Conservation (phyloP, 257 asterid species). For the Solanum sparsipilum region DNA sequence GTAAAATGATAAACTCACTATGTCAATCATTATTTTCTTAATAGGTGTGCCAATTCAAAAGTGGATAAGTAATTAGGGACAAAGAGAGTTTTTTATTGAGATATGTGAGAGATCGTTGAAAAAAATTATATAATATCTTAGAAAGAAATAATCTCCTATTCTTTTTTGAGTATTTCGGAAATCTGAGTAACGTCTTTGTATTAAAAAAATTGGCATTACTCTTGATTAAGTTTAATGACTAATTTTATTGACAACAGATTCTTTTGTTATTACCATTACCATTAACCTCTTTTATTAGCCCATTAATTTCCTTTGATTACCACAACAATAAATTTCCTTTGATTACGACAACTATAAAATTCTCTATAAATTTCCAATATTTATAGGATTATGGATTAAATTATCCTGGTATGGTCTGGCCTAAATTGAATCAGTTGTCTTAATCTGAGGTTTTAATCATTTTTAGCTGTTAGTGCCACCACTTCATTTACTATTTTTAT, state of each 20-base stretch:
- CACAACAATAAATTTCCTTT: not conserved
- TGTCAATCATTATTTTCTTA: no score
- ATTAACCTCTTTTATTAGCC: not conserved
- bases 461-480: constrained; percentile 32
- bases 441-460: constrained; percentile 5
- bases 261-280: not conserved
- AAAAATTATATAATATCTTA: not conserved
- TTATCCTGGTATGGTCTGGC: not conserved
- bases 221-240: not conserved
- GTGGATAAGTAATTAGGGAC: no score
- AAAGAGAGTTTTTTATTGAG: no score
- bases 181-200: not conserved
- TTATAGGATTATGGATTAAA: constrained; percentile 19
- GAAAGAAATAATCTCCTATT: not conserved
- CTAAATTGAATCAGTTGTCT: constrained; percentile 10
- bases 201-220: not conserved
- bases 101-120: not conserved
- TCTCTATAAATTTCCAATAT: not conserved
- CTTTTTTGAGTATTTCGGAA: not conserved
- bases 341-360: not conserved
- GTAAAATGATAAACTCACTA: no score
- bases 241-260: not conserved
- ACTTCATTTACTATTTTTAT: constrained; percentile 15
- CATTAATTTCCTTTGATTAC: not conserved
- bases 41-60: no score